Evolutionary conservation across 345 rosid species (phyloP).

Genomic region (Camelina sativa): DNA sequence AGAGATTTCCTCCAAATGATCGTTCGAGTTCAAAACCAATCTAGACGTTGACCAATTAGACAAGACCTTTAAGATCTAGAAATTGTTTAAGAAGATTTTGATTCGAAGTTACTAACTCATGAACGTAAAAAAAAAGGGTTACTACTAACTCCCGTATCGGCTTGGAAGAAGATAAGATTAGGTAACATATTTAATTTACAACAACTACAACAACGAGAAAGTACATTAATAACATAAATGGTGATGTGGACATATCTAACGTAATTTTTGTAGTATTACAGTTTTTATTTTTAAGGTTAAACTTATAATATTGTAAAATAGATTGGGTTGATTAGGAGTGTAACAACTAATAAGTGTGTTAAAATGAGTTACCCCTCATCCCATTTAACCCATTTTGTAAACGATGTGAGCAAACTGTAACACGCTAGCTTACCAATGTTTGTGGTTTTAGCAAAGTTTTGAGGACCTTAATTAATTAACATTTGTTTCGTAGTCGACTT

Average conservation of each 20-base stretch:
- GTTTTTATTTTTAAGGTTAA: not conserved
- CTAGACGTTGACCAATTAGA: slow-evolving; percentile 4
- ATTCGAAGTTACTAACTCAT: not conserved
- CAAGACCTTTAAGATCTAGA: not conserved
- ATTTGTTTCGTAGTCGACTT: not conserved
- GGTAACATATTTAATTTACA: slow-evolving; percentile 11
- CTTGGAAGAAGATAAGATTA: slow-evolving; percentile 22
- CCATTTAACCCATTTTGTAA: not conserved
- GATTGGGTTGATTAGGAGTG: not conserved
- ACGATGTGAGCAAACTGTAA: not conserved
- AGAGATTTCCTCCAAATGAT: no score
- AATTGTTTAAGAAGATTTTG: not conserved
- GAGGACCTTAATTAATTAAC: not conserved
- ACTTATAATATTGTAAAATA: not conserved
- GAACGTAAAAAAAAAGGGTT: not conserved
- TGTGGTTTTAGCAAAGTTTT: not conserved
- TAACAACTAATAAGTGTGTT: not conserved
- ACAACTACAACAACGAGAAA: slow-evolving; percentile 22
- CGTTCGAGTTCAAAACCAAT: slow-evolving; percentile 1
- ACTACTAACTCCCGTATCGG: not conserved
- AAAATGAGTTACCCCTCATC: not conserved
- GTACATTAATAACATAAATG: not conserved
- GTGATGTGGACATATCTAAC: not conserved
- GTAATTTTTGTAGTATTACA: not conserved
- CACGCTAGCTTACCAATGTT: not conserved